Evolutionary conservation across 805 yeast species (phyloP).

Genomic region (Schizosaccharomyces osmophilus): DNA sequence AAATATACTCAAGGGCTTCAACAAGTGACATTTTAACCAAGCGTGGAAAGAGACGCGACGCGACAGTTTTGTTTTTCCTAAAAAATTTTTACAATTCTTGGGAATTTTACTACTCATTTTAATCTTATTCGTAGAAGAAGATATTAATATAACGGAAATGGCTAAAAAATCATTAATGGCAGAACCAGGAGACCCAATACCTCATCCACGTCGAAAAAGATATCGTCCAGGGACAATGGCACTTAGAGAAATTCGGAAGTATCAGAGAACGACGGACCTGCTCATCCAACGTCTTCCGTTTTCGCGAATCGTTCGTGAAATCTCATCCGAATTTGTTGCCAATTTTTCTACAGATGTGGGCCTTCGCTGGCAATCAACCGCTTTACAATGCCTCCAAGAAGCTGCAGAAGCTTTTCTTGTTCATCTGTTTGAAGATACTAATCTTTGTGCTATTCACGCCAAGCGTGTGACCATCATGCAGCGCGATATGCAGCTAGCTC

Average conservation of each 20-base stretch:
- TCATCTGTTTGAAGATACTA: conserved; percentile 88
- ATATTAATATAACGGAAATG: not conserved
- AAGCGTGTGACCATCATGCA: conserved; percentile 96
- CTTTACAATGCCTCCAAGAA: conserved; percentile 93
- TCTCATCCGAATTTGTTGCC: conserved; percentile 69
- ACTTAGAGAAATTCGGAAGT: conserved; percentile 88
- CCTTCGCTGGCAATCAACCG: conserved; percentile 90
- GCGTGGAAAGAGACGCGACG: no score
- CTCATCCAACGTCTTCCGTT: conserved; percentile 89
- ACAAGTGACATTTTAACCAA: no score
- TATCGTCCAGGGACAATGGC: conserved; percentile 93
- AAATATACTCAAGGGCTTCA: no score
- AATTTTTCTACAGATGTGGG: conserved; percentile 22
- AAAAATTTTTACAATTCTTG: not conserved
- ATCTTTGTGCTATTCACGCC: conserved; percentile 96
- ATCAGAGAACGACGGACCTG: conserved; percentile 87
- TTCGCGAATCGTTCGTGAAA: conserved; percentile 90
- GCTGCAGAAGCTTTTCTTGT: conserved; percentile 96
- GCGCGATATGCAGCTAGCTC: conserved; percentile 93
- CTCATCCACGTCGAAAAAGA: conserved; percentile 58
- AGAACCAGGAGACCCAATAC: conserved; percentile 1
- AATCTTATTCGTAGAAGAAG: not conserved
- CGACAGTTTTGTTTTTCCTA: no score
- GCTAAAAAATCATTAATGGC: not conserved
- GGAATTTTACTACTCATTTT: not conserved